phyloP scores from a whole-genome alignment of 495 filamentous ascomycete genomes.

The Terfezia boudieri region DNA sequence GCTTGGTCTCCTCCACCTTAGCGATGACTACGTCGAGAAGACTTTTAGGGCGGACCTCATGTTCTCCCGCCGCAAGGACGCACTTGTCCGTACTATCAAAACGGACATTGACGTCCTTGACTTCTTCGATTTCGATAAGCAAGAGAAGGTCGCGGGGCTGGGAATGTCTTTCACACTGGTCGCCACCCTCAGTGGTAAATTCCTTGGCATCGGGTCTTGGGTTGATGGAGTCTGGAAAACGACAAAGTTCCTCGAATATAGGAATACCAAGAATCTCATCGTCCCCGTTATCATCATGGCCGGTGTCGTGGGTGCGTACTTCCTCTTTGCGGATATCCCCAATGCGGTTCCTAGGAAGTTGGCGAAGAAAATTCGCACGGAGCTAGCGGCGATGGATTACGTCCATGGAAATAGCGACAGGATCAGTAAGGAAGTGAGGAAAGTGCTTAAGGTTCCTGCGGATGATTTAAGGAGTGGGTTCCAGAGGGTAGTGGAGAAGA shows the following conservation, averaged over 20 bases:
- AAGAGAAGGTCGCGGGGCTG: constrained; percentile 83
- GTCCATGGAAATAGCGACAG: constrained; percentile 69
- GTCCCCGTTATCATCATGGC: constrained; percentile 55
- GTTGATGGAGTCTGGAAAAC: constrained; percentile 67
- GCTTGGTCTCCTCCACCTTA: constrained; percentile 70
- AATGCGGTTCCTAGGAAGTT: constrained; percentile 71
- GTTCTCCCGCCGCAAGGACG: constrained; percentile 65
- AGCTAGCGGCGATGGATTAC: constrained; percentile 67
- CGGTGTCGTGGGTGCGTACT: constrained; percentile 55
- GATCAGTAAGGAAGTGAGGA: constrained; percentile 61
- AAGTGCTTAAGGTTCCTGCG: constrained; percentile 66
- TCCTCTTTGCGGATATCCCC: constrained; percentile 67
- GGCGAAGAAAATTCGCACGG: constrained; percentile 55
- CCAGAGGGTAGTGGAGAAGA: constrained; percentile 59
- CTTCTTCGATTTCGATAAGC: constrained; percentile 84
- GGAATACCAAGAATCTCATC: constrained; percentile 60
- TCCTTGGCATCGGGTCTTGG: constrained; percentile 69
- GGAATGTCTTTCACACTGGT: constrained; percentile 83
- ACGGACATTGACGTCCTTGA: constrained; percentile 73
- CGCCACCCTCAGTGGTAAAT: constrained; percentile 58
- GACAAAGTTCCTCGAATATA: constrained; percentile 56
- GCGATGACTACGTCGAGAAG: constrained; percentile 60
- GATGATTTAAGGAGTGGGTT: constrained; percentile 58
- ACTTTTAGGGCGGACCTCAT: constrained; percentile 77
- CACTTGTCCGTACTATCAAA: constrained; percentile 60